Evolutionary conservation across 2,329 filamentous ascomycete species (phyloP), one percentile per base, ranked within the genome.

Genomic region (Arachnopeziza araneosa): DNA sequence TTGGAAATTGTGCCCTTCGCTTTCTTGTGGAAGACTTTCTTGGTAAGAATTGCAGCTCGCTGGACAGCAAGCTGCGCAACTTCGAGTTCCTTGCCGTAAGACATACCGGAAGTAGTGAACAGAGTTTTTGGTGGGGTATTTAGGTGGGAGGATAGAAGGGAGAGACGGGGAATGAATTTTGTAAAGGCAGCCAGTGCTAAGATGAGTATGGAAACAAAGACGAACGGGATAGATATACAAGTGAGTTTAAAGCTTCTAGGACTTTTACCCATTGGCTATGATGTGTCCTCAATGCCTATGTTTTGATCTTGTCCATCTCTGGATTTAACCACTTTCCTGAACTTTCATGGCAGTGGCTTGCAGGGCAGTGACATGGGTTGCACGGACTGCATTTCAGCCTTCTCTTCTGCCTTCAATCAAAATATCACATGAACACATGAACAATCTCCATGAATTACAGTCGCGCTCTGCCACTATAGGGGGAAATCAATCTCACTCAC

Each of bases 1-100:
- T 99, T 99, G 74, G 88, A 89, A 56, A 96, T 82, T 52, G 95
- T 97, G 68, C 93, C 93, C 79, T 98, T 98, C 69, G 91, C 89
- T 76, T 93, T 95, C 69, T 93, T 89, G 77, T 92, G 81, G 79
- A 90, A 90, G 72, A 92, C 89, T 63, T 83, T 83, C 75, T 90
- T 89, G 56, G 89, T 92, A 60, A 92, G 82, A 65, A 91, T 79
- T 23, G 85, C 79, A 24, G 89, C 93, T 66, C 93, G 86, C 78
- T 96, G 91, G 60, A 96, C 93, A 63, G 93, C 92, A 51, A 96
- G 85, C 73, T 93, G 87, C 63, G 93, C 93, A 58, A 96, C 83
- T 70, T 88, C 80, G 68, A 95, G 85, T 79, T 97, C 93, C 65
- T 87, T 84, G 61, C 83, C 79, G 80, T 95, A 96, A 53, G 70